Conservation (phyloP, 2,329 filamentous ascomycete species). For the Fusarium sp. region DNA sequence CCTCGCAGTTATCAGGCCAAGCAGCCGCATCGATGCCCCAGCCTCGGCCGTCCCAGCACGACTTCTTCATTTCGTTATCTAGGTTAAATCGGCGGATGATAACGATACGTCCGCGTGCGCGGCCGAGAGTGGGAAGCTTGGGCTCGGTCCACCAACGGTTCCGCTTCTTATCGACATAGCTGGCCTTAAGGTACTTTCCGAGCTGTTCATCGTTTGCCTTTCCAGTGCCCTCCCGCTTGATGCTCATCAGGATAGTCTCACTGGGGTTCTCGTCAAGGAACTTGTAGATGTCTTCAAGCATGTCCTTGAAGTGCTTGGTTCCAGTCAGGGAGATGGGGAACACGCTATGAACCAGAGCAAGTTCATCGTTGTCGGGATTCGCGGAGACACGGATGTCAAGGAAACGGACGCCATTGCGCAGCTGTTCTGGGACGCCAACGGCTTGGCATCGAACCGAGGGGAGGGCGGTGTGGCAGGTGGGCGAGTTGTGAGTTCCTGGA, state of each 20-base stretch:
- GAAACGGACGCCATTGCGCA: conserved; percentile 92
- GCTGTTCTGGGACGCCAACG: conserved; percentile 79
- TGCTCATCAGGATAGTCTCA: conserved; percentile 85
- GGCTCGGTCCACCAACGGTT: conserved; percentile 83
- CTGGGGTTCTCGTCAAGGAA: conserved; percentile 84
- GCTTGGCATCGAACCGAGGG: conserved; percentile 95
- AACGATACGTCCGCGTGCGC: conserved; percentile 84
- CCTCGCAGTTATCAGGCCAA: conserved; percentile 92
- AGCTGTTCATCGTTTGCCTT: conserved; percentile 83
- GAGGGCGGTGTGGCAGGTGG: conserved; percentile 84
- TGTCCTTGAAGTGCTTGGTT: conserved; percentile 79
- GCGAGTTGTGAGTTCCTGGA: conserved; percentile 95
- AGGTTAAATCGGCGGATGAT: conserved; percentile 84
- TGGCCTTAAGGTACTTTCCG: conserved; percentile 75
- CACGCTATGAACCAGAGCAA: conserved; percentile 88
- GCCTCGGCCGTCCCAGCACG: conserved; percentile 62
- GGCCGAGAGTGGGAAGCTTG: conserved; percentile 80
- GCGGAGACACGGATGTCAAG: conserved; percentile 85
- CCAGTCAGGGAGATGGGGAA: conserved; percentile 91
- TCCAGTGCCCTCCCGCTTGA: conserved; percentile 93
- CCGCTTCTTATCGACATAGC: conserved; percentile 71
- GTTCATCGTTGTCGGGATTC: conserved; percentile 67
- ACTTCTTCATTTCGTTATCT: conserved; percentile 63
- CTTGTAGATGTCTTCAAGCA: conserved; percentile 76
- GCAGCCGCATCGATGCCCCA: conserved; percentile 71